Conservation (phyloP, 441 rosid species). For the Metrosideros polymorpha region DNA sequence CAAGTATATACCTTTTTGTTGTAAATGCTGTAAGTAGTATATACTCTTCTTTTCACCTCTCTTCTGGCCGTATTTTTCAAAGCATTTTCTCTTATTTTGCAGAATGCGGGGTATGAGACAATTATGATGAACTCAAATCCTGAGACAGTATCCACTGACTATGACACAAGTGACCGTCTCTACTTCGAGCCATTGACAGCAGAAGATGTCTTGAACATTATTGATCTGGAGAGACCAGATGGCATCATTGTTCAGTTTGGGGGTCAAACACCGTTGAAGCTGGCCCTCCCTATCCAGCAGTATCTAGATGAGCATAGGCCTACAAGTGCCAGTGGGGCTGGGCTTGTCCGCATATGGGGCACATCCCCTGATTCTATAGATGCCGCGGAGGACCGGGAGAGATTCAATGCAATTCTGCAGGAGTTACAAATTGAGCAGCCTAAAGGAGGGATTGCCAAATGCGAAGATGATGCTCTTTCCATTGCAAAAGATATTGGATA, state of each 20-base stretch:
- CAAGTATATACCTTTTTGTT: not conserved
- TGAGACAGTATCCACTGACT: constrained; percentile 91
- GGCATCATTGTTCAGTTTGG: constrained; percentile 96
- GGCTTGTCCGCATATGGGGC: constrained; percentile 85
- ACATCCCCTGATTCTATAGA: constrained; percentile 95
- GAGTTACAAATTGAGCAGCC: constrained; percentile 86
- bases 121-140: constrained; percentile 99
- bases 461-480: constrained; percentile 75
- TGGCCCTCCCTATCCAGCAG: constrained; percentile 76
- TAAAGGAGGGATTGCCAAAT: constrained; percentile 94
- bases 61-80: not conserved
- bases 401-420: constrained; percentile 71
- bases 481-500: constrained; percentile 79
- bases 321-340: constrained; percentile 56
- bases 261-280: constrained; percentile 94
- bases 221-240: constrained; percentile 85
- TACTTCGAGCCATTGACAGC: constrained; percentile 89
- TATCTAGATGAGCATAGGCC: constrained; percentile 68
- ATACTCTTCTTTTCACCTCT: not conserved
- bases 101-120: constrained; percentile 95
- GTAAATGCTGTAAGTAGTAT: not conserved
- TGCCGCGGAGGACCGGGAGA: constrained; percentile 92
- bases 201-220: constrained; percentile 84
- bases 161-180: constrained; percentile 93
- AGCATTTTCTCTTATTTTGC: constrained; percentile 12